Percentiles rank a stretch among this genome's conserved stretches.
These are phyloP conservation scores for Emericellopsis cladophorae DNA, from an alignment of 2,329 filamentous ascomycete species.

Conservation along the genomic window DNA sequence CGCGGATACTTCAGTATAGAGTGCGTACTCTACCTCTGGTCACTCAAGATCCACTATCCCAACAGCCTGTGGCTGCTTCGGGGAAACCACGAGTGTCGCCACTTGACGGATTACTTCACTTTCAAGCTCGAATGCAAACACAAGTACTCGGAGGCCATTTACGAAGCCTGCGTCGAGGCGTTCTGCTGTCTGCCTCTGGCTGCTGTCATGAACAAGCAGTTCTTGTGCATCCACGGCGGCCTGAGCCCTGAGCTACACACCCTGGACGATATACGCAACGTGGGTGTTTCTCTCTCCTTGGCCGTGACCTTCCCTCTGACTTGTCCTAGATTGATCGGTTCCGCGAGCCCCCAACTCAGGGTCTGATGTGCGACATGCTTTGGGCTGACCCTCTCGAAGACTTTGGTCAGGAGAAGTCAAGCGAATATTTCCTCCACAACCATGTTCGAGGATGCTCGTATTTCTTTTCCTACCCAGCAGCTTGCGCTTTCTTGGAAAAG, in stretches of 20 bases:
- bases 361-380: slow-evolving; percentile 97
- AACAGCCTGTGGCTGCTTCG: slow-evolving; percentile 94
- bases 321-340: slow-evolving; percentile 76
- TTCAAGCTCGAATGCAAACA: slow-evolving; percentile 99
- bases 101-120: slow-evolving; percentile 98
- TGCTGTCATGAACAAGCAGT: slow-evolving; percentile 99
- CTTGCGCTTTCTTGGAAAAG: slow-evolving; percentile 95
- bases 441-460: slow-evolving; percentile 97
- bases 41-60: slow-evolving; percentile 97
- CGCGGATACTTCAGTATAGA: slow-evolving; percentile 98
- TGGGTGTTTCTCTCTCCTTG: slow-evolving; percentile 27
- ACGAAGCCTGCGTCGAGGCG: slow-evolving; percentile 96
- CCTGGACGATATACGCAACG: slow-evolving; percentile 81
- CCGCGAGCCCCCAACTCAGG: slow-evolving; percentile 91
- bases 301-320: slow-evolving; percentile 6
- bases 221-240: slow-evolving; percentile 94
- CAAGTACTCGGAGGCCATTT: slow-evolving; percentile 94
- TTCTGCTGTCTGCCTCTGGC: slow-evolving; percentile 91
- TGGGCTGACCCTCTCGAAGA: slow-evolving; percentile 98
- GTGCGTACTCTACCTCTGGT: slow-evolving; percentile 96
- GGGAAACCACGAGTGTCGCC: slow-evolving; percentile 96
- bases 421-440: slow-evolving; percentile 96
- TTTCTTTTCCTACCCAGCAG: slow-evolving; percentile 97
- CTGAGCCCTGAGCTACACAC: slow-evolving; percentile 93
- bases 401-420: slow-evolving; percentile 97